These are phyloP conservation scores for Penicillium taxi DNA, from an alignment of 495 filamentous ascomycete genomes.

Conservation along the genomic window DNA sequence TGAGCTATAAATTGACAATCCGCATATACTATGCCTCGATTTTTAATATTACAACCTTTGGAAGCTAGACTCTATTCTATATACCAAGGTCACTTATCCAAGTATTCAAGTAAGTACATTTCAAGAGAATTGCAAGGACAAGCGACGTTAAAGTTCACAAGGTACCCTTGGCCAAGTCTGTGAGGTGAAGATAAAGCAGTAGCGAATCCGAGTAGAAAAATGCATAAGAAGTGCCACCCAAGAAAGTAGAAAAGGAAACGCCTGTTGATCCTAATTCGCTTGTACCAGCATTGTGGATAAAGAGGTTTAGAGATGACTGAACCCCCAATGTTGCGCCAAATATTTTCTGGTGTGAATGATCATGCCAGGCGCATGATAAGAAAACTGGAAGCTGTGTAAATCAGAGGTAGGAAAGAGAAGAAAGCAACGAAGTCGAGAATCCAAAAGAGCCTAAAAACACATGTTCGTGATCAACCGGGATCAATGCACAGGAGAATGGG, in stretches of 20 bases:
- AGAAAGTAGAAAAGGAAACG: conserved; percentile 6
- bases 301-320: conserved; percentile 7
- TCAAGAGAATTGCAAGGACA: too few relatives aligned
- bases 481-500: conserved; percentile 10
- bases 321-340: conserved; percentile 28
- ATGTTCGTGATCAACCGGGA: conserved; percentile 7
- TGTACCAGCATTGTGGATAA: conserved; percentile 13
- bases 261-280: conserved; percentile 8
- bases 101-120: too few relatives aligned
- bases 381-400: conserved; percentile 7
- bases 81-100: too few relatives aligned
- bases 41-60: too few relatives aligned
- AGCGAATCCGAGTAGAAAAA: too few relatives aligned
- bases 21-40: too few relatives aligned
- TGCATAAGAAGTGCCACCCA: conserved; percentile 1
- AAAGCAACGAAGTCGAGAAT: conserved; percentile 5
- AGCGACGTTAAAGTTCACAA: too few relatives aligned
- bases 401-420: conserved; percentile 10
- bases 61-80: too few relatives aligned
- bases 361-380: conserved; percentile 20
- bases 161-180: too few relatives aligned
- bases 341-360: too few relatives aligned
- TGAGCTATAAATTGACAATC: too few relatives aligned
- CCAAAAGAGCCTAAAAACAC: conserved; percentile 19
- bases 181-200: too few relatives aligned